Conservation (phyloP, 176 grass and related monocot species). For the Thalia dealbata region DNA sequence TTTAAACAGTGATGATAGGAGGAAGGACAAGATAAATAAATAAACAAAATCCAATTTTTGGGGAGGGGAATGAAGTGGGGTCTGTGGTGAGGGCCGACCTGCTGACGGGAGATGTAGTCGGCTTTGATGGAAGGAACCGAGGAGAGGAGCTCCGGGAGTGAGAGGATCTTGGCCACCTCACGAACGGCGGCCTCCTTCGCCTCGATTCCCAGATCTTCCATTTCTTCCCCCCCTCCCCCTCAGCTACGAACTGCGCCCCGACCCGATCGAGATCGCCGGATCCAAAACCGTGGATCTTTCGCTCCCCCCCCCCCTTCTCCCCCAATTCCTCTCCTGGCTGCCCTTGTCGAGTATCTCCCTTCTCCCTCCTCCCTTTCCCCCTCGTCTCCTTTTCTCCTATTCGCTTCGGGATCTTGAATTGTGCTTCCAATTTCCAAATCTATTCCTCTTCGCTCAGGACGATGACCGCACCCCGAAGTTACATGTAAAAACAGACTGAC, state of each 20-base stretch:
- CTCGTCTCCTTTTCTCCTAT: neutral
- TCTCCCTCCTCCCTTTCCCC: neutral
- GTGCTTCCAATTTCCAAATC: too few relatives aligned
- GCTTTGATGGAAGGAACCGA: conserved; percentile 85
- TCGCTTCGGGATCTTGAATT: neutral
- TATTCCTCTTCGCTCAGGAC: too few relatives aligned
- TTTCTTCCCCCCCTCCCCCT: conserved; percentile 12
- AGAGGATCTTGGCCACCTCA: conserved; percentile 95
- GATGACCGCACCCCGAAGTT: too few relatives aligned
- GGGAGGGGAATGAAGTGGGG: neutral
- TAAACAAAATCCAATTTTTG: neutral
- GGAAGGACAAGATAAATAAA: too few relatives aligned
- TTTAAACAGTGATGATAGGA: neutral
- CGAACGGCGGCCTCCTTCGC: conserved; percentile 89
- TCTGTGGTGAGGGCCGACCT: conserved; percentile 26
- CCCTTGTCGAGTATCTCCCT: neutral
- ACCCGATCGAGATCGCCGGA: conserved; percentile 2
- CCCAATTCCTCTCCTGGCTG: neutral
- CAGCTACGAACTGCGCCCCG: neutral
- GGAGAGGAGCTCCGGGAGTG: conserved; percentile 76
- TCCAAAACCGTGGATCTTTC: neutral
- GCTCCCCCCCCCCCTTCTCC: neutral
- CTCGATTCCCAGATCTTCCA: conserved; percentile 98
- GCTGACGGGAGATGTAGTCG: conserved; percentile 86
- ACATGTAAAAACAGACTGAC: too few relatives aligned